phyloP scores from a whole-genome alignment of 768 basidiomycete genomes.

The Podaxis rugospora region DNA sequence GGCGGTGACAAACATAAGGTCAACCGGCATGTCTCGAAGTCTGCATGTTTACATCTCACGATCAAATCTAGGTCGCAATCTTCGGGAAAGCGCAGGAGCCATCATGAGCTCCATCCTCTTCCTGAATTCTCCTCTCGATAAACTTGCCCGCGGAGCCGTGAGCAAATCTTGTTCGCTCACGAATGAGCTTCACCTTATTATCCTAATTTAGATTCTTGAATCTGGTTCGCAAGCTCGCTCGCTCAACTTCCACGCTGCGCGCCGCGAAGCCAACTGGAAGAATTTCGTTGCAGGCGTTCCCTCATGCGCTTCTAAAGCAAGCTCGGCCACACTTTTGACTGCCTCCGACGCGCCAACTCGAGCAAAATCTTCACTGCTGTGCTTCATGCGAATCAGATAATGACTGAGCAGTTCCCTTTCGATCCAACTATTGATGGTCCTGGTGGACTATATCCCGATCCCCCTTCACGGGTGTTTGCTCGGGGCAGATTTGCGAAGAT shows the following conservation, averaged over 20 bases:
- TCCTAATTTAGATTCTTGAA: slow-evolving; percentile 33
- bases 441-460: slow-evolving; percentile 33
- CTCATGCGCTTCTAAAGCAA: slow-evolving; percentile 24
- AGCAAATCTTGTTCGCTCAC: not conserved
- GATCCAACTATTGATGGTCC: slow-evolving; percentile 38
- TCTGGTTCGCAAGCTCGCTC: slow-evolving; percentile 33
- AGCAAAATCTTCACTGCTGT: slow-evolving; percentile 20
- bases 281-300: slow-evolving; percentile 33
- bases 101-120: slow-evolving; percentile 36
- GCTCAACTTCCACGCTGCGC: slow-evolving; percentile 25
- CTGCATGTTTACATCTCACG: too few relatives aligned
- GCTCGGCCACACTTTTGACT: slow-evolving; percentile 30
- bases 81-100: slow-evolving; percentile 52
- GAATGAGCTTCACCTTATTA: not conserved
- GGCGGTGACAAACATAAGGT: slow-evolving; percentile 46
- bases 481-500: slow-evolving; percentile 27
- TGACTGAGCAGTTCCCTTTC: slow-evolving; percentile 22
- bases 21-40: not conserved
- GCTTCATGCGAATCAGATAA: slow-evolving; percentile 10
- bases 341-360: slow-evolving; percentile 21
- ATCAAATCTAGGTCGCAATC: slow-evolving; percentile 35
- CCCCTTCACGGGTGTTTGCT: slow-evolving; percentile 28
- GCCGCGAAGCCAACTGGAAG: slow-evolving; percentile 31
- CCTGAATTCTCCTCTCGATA: slow-evolving; percentile 27
- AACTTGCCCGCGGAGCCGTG: slow-evolving; percentile 30